These are phyloP conservation scores for Peniophora sp. DNA, from an alignment of 1,284 basidiomycete species.

Conservation along the genomic window DNA sequence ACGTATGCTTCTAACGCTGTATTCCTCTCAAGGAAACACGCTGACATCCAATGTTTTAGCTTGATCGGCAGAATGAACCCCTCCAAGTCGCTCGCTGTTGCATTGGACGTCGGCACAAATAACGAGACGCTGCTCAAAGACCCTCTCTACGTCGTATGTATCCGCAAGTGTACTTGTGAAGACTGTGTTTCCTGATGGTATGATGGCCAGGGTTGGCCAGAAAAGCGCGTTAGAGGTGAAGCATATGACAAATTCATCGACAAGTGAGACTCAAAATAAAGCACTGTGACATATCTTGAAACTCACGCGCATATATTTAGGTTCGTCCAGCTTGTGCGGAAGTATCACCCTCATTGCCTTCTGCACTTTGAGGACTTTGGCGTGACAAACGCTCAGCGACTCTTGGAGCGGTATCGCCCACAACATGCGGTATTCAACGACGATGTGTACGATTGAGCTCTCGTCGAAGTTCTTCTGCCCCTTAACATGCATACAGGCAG, in stretches of 20 bases:
- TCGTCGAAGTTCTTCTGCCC: not conserved
- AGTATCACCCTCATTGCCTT: slow-evolving; percentile 38
- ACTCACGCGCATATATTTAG: too few species aligned
- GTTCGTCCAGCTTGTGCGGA: slow-evolving; percentile 37
- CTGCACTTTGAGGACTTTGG: slow-evolving; percentile 79
- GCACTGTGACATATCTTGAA: not conserved
- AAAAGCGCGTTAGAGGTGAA: slow-evolving; percentile 55
- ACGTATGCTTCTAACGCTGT: slow-evolving; percentile 36
- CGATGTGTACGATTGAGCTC: slow-evolving; percentile 42
- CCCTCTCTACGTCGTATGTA: slow-evolving; percentile 56
- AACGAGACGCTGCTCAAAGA: slow-evolving; percentile 60
- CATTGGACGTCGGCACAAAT: slow-evolving; percentile 75
- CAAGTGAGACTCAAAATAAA: slow-evolving; percentile 37
- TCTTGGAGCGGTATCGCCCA: slow-evolving; percentile 63
- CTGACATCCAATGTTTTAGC: slow-evolving; percentile 23
- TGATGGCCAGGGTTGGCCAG: slow-evolving; percentile 49
- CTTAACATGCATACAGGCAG: slow-evolving; percentile 45
- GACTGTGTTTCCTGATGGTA: not conserved
- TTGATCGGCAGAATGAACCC: slow-evolving; percentile 81
- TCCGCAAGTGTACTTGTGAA: not conserved
- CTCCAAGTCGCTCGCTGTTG: slow-evolving; percentile 52
- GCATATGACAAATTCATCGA: slow-evolving; percentile 65
- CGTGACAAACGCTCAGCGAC: slow-evolving; percentile 63
- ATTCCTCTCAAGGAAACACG: not conserved
- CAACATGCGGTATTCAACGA: slow-evolving; percentile 75